phyloP scores from a whole-genome alignment of 768 basidiomycete species.

The Mycena epipterygia region DNA sequence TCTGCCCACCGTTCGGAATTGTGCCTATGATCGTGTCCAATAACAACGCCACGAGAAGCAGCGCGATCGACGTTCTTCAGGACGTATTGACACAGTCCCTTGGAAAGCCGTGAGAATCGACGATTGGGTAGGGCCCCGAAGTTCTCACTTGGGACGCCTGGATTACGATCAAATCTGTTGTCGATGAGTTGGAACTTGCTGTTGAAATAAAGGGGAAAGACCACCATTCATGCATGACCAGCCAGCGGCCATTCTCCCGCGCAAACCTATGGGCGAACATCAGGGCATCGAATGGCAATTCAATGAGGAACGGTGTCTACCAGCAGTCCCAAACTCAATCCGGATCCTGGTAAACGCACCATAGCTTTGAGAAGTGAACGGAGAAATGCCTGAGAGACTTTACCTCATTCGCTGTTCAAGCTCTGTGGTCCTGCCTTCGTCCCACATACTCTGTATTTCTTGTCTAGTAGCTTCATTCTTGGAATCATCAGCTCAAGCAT shows the following conservation, averaged over 20 bases:
- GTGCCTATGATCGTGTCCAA: conserved; percentile 90
- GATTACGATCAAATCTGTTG: conserved; percentile 78
- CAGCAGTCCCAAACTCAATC: conserved; percentile 92
- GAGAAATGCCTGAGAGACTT: not conserved
- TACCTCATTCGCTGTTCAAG: conserved; percentile 72
- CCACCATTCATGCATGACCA: conserved; percentile 91
- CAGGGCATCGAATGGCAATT: conserved; percentile 4
- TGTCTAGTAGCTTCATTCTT: conserved; percentile 65
- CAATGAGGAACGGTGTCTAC: conserved; percentile 49
- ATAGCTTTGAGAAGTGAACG: not conserved
- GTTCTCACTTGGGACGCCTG: conserved; percentile 92
- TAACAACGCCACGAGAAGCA: conserved; percentile 74
- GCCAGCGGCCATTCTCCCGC: conserved; percentile 90
- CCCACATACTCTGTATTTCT: conserved; percentile 64
- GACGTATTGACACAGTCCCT: conserved; percentile 85
- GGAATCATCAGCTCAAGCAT: conserved; percentile 8
- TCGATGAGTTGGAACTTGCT: not conserved
- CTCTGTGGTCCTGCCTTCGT: conserved; percentile 57
- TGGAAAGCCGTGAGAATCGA: no score
- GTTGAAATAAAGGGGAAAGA: not conserved
- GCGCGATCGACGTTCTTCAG: conserved; percentile 66
- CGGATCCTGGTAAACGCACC: conserved; percentile 65
- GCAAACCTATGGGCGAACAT: conserved; percentile 63
- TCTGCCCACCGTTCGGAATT: conserved; percentile 85
- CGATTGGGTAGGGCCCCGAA: no score